Base-by-base conservation (phyloP, 495 filamentous ascomycete genomes). In the Hypoxylon trugodes region DNA sequence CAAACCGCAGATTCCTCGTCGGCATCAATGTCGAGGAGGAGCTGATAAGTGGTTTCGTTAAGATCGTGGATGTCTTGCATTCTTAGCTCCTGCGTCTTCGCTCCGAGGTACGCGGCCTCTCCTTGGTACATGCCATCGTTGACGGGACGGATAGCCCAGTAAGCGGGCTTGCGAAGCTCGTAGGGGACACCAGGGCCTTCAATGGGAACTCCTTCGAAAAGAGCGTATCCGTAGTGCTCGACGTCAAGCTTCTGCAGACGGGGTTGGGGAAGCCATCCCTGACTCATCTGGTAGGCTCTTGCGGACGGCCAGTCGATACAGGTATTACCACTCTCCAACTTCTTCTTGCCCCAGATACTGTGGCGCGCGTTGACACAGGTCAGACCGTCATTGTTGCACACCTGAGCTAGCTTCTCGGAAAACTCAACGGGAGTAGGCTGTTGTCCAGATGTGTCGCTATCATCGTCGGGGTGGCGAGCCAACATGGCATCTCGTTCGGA, bases 231-330 rank as follows among this genome's bases (percentile, higher is more conserved):
- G 10, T n/a, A 4, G 9, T 21, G 36, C 9, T 9, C 12, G 1
- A 18, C 5, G 19, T 48, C 50, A 3, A 55, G 33, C 6, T 15
- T 3, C n/a, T 53, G 32, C 2, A 21, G 3, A 4, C 51, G 59
- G 45, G 59, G 59, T 7, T 19, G 28, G 9, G 59, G 59, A 4
- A 63, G 3, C n/a, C 19, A 10, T 16, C 30, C 16, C 6, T 32
- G 12, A 3, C n/a, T 6, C 8, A 22, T 6, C 35, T 41, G 2
- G 24, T 50, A 58, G 6, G 51, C 60, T 12, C 18, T 8, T 3
- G 9, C 15, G 3, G n/a, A 7, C 0, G 61, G 54, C 61, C 61
- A 65, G 40, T 47, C 53, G n/a, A 51, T 12, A 19, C 42, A 28
- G n/a, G n/a, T n/a, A n/a, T n/a, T n/a, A 9, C 16, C 22, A 8